These are phyloP conservation scores for Leccinum olivaceopallidum DNA, from an alignment of 768 basidiomycete genomes.

Conservation along the genomic window DNA sequence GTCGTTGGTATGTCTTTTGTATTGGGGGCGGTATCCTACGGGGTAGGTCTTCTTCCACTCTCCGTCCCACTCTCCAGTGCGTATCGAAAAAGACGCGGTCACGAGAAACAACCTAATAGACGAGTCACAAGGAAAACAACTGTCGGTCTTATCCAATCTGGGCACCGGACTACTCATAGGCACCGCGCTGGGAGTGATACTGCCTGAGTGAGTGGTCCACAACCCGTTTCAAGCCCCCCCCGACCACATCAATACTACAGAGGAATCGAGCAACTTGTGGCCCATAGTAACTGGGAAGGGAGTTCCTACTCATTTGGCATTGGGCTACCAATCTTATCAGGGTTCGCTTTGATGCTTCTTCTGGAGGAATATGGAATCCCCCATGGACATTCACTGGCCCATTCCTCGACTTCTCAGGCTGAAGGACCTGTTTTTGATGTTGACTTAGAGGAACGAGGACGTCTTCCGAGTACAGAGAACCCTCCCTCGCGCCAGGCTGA, in stretches of 20 bases:
- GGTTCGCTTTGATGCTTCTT: conserved; percentile 57
- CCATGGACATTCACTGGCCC: conserved; percentile 42
- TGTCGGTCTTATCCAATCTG: conserved; percentile 51
- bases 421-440: conserved; percentile 50
- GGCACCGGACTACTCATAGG: conserved; percentile 88
- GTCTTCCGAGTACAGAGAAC: conserved; percentile 24
- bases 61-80: conserved; percentile 70
- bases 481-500: conserved; percentile 6
- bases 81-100: conserved; percentile 11
- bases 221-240: background rate
- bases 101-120: conserved; percentile 19
- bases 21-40: conserved; percentile 64
- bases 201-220: conserved; percentile 76
- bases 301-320: conserved; percentile 53
- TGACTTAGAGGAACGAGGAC: conserved; percentile 59
- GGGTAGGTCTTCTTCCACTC: conserved; percentile 73
- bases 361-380: conserved; percentile 63
- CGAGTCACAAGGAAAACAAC: conserved; percentile 44
- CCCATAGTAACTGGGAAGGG: conserved; percentile 32
- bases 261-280: conserved; percentile 66
- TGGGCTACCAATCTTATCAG: conserved; percentile 62
- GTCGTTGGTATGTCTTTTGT: conserved; percentile 51
- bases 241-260: conserved; percentile 37
- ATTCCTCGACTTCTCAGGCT: conserved; percentile 14
- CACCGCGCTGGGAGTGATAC: conserved; percentile 86